These are phyloP conservation scores for Clavispora fructus DNA, from an alignment of 805 yeast genomes.

Conservation along the genomic window DNA sequence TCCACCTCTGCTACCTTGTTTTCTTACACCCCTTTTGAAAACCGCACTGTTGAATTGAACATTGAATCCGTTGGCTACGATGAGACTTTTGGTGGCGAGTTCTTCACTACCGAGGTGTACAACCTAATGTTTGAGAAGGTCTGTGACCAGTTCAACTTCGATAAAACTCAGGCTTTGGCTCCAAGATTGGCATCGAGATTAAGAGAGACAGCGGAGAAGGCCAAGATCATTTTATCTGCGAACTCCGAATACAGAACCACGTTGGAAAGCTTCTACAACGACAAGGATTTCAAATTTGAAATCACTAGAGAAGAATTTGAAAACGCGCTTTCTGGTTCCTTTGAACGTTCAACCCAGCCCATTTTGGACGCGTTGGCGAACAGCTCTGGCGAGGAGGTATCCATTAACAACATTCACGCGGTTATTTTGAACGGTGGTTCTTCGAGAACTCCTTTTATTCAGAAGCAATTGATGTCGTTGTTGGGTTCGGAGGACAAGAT, in stretches of 20 bases:
- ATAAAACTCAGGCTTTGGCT: conserved; percentile 40
- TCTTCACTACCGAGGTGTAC: conserved; percentile 61
- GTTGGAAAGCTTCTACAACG: conserved; percentile 70
- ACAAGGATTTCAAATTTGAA: conserved; percentile 62
- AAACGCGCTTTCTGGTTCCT: conserved; percentile 40
- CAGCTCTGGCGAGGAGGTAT: conserved; percentile 20
- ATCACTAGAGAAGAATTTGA: conserved; percentile 85
- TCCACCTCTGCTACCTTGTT: conserved; percentile 85
- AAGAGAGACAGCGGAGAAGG: conserved; percentile 82
- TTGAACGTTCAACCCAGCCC: conserved; percentile 48
- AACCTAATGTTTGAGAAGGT: conserved; percentile 59
- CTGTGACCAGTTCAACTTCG: conserved; percentile 35
- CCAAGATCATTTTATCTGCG: conserved; percentile 82
- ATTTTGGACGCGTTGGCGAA: conserved; percentile 45
- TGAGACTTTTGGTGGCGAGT: conserved; percentile 68
- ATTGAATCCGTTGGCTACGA: conserved; percentile 71
- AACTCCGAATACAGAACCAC: conserved; percentile 74
- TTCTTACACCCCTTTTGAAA: conserved; percentile 46
- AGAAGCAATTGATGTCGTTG: conserved; percentile 48
- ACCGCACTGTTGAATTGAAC: conserved; percentile 44
- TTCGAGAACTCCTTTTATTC: conserved; percentile 84
- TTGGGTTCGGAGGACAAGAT: conserved; percentile 53
- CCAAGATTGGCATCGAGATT: conserved; percentile 61
- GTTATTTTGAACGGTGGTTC: conserved; percentile 88
- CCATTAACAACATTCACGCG: conserved; percentile 43